phyloP scores from a whole-genome alignment of 2,329 filamentous ascomycete species.

The Talaromyces rugulosus region DNA sequence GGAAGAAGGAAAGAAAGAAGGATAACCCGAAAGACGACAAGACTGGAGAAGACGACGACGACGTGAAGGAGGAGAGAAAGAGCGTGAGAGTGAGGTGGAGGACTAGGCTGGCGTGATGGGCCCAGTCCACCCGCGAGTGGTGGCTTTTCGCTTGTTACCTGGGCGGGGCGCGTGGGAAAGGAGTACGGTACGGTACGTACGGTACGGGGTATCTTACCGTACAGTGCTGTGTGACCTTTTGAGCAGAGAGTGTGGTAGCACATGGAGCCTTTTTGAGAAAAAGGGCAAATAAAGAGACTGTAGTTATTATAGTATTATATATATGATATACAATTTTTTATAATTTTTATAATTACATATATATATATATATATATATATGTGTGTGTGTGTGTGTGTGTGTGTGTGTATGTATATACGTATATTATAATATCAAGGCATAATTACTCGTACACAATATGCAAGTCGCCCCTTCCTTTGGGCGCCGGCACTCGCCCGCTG shows the following conservation, averaged over 20 bases:
- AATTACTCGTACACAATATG: neutral
- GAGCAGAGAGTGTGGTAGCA: no score
- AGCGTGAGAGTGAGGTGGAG: conserved; percentile 1
- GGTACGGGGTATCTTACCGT: no score
- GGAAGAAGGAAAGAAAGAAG: conserved; percentile 1
- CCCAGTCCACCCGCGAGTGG: neutral
- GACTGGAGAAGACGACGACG: conserved; percentile 11
- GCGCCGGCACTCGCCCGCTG: neutral
- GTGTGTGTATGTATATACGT: no score
- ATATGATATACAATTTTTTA: no score
- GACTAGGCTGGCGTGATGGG: neutral
- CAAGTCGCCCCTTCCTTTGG: neutral
- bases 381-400: no score
- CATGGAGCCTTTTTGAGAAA: no score
- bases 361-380: no score
- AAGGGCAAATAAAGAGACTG: no score
- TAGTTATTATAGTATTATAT: no score
- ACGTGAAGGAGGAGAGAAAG: conserved; percentile 1
- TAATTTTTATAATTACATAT: no score
- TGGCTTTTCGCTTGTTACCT: neutral
- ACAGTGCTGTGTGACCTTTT: no score
- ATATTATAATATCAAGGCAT: no score
- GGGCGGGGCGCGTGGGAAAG: neutral
- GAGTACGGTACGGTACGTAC: neutral
- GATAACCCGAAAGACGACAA: conserved; percentile 14